phyloP scores from a whole-genome alignment of 331 rosid species.

The Prunus yedoensis region DNA sequence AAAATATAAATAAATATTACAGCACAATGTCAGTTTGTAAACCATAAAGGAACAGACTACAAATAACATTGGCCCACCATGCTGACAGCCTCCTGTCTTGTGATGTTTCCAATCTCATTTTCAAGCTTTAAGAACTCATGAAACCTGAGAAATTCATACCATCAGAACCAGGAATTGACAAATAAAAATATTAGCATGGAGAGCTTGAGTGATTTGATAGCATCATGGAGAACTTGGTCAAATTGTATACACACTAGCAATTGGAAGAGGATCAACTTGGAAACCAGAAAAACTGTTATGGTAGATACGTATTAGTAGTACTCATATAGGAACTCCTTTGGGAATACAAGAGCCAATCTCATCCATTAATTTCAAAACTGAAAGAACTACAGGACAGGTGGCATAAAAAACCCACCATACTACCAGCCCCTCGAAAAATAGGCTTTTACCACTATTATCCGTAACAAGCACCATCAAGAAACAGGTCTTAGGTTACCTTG shows the following conservation, averaged over 20 bases:
- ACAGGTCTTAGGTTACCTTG: not conserved
- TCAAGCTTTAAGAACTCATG: conserved; percentile 95
- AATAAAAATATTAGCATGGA: not conserved
- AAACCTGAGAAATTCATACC: conserved; percentile 58
- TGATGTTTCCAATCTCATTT: conserved; percentile 97
- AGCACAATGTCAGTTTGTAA: not conserved
- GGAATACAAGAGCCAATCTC: not conserved
- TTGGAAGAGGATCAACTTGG: conserved; percentile 4
- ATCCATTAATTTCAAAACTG: not conserved
- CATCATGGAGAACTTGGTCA: conserved; percentile 7
- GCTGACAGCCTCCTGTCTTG: conserved; percentile 99
- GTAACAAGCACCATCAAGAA: not conserved
- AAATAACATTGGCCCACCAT: conserved; percentile 65
- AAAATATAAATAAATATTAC: conserved; percentile 5
- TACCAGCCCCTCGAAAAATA: not conserved
- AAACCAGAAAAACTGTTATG: conserved; percentile 14
- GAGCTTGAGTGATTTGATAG: conserved; percentile 1
- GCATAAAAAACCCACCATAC: not conserved
- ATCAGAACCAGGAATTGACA: conserved; percentile 24
- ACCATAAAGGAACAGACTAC: conserved; percentile 23
- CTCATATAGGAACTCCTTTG: conserved; percentile 3
- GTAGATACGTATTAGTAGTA: not conserved
- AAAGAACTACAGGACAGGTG: not conserved
- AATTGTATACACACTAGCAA: conserved; percentile 1
- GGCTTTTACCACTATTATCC: not conserved